These are phyloP conservation scores for Triangularia verruculosa DNA, from an alignment of 2,329 filamentous ascomycete genomes.

Conservation along the genomic window DNA sequence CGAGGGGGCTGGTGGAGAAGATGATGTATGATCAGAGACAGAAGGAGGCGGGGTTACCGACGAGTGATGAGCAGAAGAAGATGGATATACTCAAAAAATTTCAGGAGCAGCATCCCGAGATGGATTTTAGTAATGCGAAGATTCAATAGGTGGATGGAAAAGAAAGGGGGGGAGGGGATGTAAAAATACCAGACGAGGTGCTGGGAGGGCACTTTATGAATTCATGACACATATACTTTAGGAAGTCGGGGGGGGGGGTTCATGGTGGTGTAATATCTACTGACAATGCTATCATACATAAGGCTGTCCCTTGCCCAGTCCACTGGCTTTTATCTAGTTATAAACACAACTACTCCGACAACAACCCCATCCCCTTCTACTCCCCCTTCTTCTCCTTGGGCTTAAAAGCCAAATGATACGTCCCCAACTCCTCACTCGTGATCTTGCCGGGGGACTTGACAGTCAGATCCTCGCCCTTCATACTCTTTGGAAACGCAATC, in stretches of 20 bases:
- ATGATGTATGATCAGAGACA: constrained; percentile 99
- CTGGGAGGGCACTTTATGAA: neutral
- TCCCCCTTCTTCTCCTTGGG: constrained; percentile 10
- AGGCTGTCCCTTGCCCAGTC: no score
- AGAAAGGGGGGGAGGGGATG: neutral
- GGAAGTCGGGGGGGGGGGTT: no score
- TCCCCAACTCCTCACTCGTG: constrained; percentile 52
- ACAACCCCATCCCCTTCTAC: neutral
- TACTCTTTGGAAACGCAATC: constrained; percentile 94
- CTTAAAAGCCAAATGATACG: constrained; percentile 42
- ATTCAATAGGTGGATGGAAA: constrained; percentile 37
- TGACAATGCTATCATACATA: no score
- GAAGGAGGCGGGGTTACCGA: constrained; percentile 87
- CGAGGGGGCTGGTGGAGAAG: constrained; percentile 97
- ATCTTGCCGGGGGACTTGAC: constrained; percentile 73
- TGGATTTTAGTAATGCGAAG: constrained; percentile 71
- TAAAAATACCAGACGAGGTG: neutral
- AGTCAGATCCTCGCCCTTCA: constrained; percentile 81
- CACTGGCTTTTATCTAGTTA: no score
- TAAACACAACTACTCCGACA: no score
- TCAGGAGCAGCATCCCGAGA: constrained; percentile 72
- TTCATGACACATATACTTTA: no score
- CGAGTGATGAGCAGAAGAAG: constrained; percentile 95
- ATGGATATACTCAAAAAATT: constrained; percentile 90
- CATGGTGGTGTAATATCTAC: no score